A percentile compares a stretch with the other conserved stretches of the same genome.
These are phyloP conservation scores for Ophiostoma tasmaniense DNA, from an alignment of 2,329 filamentous ascomycete species.

Conservation along the genomic window DNA sequence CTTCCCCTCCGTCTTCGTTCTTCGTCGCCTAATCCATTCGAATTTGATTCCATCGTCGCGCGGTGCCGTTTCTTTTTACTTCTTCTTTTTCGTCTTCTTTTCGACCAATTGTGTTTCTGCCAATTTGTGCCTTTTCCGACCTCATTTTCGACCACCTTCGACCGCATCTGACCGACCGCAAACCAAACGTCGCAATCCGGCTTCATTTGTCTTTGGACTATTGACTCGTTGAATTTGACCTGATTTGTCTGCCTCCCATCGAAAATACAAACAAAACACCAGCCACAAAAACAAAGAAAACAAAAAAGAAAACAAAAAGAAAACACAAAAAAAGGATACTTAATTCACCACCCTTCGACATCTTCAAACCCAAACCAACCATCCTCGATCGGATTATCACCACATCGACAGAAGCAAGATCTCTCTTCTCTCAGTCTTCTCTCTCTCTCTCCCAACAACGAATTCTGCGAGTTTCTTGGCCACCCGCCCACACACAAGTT, in stretches of 20 bases:
- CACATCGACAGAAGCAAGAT: conserved; percentile 1
- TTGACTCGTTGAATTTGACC: not conserved
- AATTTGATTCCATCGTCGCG: conserved; percentile 8
- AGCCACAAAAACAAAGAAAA: not conserved
- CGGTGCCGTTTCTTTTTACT: not conserved
- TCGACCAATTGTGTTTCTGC: conserved; percentile 2
- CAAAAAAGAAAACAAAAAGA: not conserved
- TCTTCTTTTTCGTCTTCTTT: not conserved
- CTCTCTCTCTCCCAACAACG: not conserved
- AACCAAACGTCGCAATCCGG: not conserved
- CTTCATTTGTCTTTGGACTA: not conserved
- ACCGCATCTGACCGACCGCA: not conserved
- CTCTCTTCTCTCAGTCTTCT: not conserved
- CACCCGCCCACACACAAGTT: not conserved
- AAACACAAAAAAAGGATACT: not conserved
- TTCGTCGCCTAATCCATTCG: conserved; percentile 7
- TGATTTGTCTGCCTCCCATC: not conserved
- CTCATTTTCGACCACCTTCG: not conserved
- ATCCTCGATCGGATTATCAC: not conserved
- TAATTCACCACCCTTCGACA: not conserved
- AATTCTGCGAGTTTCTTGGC: conserved; percentile 6
- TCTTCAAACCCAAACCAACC: not conserved
- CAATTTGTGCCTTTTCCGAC: conserved; percentile 6
- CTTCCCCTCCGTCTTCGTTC: conserved; percentile 2
- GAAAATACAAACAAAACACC: not conserved